Base-by-base conservation (phyloP, 2,329 filamentous ascomycete species). In the Neopestalotiopsis clavispora region DNA sequence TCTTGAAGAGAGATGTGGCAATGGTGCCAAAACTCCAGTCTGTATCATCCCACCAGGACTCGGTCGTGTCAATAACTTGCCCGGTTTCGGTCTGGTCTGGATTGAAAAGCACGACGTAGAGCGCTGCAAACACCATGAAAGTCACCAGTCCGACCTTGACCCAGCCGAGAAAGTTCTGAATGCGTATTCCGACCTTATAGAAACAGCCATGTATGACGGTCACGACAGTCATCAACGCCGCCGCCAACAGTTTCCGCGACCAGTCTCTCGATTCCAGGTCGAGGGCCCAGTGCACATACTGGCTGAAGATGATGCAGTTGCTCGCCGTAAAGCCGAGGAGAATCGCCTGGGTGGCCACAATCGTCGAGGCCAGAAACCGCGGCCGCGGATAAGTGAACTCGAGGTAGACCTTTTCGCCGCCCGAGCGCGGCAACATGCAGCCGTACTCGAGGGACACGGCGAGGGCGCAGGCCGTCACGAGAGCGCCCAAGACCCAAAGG, bases 331-430 rank as follows among this genome's bases (percentile, higher is more conserved):
- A 59, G n/a, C 65, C 52, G 23, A 59, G 30, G 10, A 67, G 32
- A 23, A 67, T 56, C n/a, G 38, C 65, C 17, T 60, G 38, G 14
- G 28, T 40, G n/a, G 65, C 56, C 4, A 59, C 52, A 14, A 67
- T 23, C 14, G 65, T 60, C 4, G 30, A n/a, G 9, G 65, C 56
- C 10, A 67, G 52, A 40, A 59, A 67, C 14, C 52, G 12, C 3
- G 65, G 65, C 40, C 83, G 82, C 1, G 86, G 85, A 75, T 91
- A 93, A 0, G 89, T 89, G 76, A 90, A 91, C 77, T 93, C 91
- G 59, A 93, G 85, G 74, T 92, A 93, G 6, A 92, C 89, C 78
- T 93, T 93, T 32, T 87, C 83, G 30, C 90, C 91, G 6, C 91
- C 91, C 0, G 88, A 91, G 0, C 90, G 84, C 17, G 91, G 91